phyloP scores from a whole-genome alignment of 371 early-diverging fungal genomes.

The Mortierella sp. region DNA sequence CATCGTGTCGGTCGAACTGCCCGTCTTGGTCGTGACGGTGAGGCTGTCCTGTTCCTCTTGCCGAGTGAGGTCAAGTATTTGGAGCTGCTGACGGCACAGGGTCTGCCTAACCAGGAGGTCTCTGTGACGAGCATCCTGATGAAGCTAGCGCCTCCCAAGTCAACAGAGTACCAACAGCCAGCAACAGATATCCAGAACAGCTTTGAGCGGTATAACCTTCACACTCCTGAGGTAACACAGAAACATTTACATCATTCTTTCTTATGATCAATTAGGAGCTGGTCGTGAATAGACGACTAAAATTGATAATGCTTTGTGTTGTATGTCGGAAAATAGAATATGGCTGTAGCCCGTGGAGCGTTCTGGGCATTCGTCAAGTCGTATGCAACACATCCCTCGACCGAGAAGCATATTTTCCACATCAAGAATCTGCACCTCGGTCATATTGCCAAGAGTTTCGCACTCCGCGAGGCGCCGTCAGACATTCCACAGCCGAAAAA shows the following conservation, averaged over 20 bases:
- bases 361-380: slow-evolving; percentile 91
- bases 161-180: slow-evolving; percentile 64
- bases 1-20: slow-evolving; percentile 99
- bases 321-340: slow-evolving; percentile 68
- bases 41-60: slow-evolving; percentile 84
- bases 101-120: slow-evolving; percentile 64
- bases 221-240: slow-evolving; percentile 62
- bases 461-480: slow-evolving; percentile 61
- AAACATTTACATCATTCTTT: too few relatives aligned
- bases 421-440: slow-evolving; percentile 94
- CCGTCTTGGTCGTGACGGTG: slow-evolving; percentile 89
- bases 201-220: slow-evolving; percentile 70
- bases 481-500: slow-evolving; percentile 55
- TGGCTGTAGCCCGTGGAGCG: slow-evolving; percentile 78
- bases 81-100: slow-evolving; percentile 77
- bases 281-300: too few relatives aligned
- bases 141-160: slow-evolving; percentile 56
- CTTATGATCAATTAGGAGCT: too few relatives aligned
- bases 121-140: slow-evolving; percentile 63
- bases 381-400: slow-evolving; percentile 87
- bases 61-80: slow-evolving; percentile 92
- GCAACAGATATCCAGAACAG: slow-evolving; percentile 75
- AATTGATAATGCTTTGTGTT: too few relatives aligned
- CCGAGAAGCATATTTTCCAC: slow-evolving; percentile 92
- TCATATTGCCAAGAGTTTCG: slow-evolving; percentile 97